Base-by-base conservation (phyloP, 2,329 filamentous ascomycete genomes). In the Trichoderma endophyticum region DNA sequence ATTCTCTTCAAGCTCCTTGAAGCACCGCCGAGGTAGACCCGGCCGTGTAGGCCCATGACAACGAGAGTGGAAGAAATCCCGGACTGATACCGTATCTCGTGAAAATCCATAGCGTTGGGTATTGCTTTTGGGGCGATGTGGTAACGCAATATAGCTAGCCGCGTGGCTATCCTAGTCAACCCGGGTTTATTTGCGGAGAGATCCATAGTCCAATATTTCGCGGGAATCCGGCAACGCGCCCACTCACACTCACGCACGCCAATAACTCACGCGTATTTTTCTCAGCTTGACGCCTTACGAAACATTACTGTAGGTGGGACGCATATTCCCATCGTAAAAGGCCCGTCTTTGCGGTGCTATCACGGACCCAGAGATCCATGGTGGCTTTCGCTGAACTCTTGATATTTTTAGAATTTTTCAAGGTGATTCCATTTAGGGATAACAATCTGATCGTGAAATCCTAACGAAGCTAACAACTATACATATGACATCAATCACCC, bases 1-100 rank as follows among this genome's bases (percentile, higher is more conserved):
- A 48, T 39, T 62, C 48, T 43, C 34, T 43, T 39, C 15, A 28
- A 28, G 60, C 36, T 30, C 8, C 6, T 28, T 57, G 54, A 48
- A 63, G 24, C 34, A 63, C 34, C 61, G 24, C 61, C 61, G 61
- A 63, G 61, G 61, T 63, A 63, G 61, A 63, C 61, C 61, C 61
- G 61, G 39, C 15, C 6, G 12, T 63, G 8, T 39, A 30, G 15
- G 24, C 24, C 24, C 15, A 43, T 43, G 6, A 30, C 43, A 7
- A 48, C 48, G 5, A 54, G 48, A 54, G 21, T 24, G 48, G 48
- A 11, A 54, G 11, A 54, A 54, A 54, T 24, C 5, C 48, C 48
- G 48, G 48, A 54, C 48, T 54, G 48, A 24, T 54, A 54, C 48
- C 48, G 48, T 6, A 54, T 54, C 3, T 24, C 48, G 11, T 54